Percentiles rank a stretch among this genome's conserved stretches.
Evolutionary conservation across 139 green algal genomes (phyloP).

Genomic region (Picochlorum sp.): DNA sequence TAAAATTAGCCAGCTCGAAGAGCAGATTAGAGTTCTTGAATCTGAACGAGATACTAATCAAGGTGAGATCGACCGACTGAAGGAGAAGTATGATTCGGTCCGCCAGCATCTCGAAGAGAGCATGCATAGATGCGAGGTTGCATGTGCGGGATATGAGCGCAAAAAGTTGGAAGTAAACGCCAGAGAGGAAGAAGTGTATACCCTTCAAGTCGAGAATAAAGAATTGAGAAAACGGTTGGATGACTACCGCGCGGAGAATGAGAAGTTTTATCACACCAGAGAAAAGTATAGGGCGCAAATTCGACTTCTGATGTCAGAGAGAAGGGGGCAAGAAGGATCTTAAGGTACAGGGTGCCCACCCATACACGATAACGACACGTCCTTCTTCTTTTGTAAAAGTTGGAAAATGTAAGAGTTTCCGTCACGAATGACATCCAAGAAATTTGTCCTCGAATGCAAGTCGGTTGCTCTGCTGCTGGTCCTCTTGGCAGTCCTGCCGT

Average conservation of each 20-base stretch:
- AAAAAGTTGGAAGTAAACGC: conserved; percentile 11
- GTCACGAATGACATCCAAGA: too few relatives aligned
- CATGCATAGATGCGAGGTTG: conserved; percentile 24
- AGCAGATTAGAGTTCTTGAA: background rate
- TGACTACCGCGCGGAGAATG: conserved; percentile 25
- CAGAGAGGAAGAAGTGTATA: conserved; percentile 31
- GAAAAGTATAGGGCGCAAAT: conserved; percentile 26
- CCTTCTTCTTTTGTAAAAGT: too few relatives aligned
- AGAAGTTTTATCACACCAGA: conserved; percentile 14
- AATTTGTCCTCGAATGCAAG: too few relatives aligned
- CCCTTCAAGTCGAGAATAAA: conserved; percentile 20
- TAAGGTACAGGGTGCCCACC: too few relatives aligned
- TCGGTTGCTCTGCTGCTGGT: too few relatives aligned
- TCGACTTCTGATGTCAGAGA: conserved; percentile 7
- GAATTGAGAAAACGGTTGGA: conserved; percentile 9
- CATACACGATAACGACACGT: too few relatives aligned
- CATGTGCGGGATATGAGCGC: conserved; percentile 17
- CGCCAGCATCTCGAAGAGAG: conserved; percentile 24
- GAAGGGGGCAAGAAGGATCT: background rate
- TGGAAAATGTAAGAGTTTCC: too few relatives aligned
- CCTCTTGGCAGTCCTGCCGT: too few relatives aligned
- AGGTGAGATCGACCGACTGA: conserved; percentile 6
- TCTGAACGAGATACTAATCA: background rate
- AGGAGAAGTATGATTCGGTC: conserved; percentile 8
- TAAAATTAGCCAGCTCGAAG: too few relatives aligned